Conservation (phyloP, 2,329 filamentous ascomycete species). For the Zopfia rhizophila region DNA sequence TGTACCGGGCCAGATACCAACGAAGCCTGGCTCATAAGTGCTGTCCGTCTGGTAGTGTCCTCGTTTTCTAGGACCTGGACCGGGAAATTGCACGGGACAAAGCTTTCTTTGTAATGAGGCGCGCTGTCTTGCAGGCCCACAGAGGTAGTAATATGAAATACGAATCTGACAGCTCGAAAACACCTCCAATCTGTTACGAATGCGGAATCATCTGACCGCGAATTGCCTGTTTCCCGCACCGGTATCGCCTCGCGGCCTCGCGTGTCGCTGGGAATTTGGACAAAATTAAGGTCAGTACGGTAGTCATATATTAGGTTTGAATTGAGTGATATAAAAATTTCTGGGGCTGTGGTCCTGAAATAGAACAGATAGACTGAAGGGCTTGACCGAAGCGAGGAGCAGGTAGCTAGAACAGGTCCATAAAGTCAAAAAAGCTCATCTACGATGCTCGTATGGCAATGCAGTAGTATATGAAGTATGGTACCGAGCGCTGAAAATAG, state of each 20-base stretch:
- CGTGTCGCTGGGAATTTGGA: conserved; percentile 21
- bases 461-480: conserved; percentile 30
- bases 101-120: conserved; percentile 9
- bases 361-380: conserved; percentile 39
- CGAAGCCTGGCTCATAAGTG: conserved; percentile 22
- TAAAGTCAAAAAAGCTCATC: conserved; percentile 33
- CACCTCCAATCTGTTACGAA: conserved; percentile 6
- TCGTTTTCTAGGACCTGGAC: conserved; percentile 20
- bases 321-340: conserved; percentile 42
- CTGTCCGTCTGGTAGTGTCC: conserved; percentile 19
- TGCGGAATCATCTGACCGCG: conserved; percentile 23
- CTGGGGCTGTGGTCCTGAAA: conserved; percentile 40
- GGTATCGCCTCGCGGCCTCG: conserved; percentile 22
- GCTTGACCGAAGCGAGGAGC: conserved; percentile 22
- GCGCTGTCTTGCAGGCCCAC: conserved; percentile 3
- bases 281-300: conserved; percentile 29
- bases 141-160: conserved; percentile 22
- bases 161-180: conserved; percentile 11
- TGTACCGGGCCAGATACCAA: conserved; percentile 20
- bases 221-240: conserved; percentile 13
- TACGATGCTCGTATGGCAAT: conserved; percentile 37
- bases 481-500: conserved; percentile 44
- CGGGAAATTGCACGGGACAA: conserved; percentile 14
- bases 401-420: conserved; percentile 25
- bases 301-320: conserved; percentile 39